Evolutionary conservation across 345 rosid species (phyloP), one percentile per base, ranked within the genome.

Genomic region (Passiflora organensis): DNA sequence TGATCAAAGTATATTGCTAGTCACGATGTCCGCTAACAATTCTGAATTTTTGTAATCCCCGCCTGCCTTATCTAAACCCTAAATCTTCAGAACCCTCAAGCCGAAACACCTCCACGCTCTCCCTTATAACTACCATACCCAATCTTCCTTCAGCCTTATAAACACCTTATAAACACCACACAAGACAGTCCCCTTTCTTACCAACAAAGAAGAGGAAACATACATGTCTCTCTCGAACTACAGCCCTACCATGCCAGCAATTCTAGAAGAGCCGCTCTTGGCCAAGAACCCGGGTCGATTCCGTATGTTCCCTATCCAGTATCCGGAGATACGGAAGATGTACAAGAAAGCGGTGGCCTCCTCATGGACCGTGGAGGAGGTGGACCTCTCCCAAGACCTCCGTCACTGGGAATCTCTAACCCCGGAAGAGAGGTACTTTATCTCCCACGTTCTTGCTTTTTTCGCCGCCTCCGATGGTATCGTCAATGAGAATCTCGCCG

Each of bases 361-460:
- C n/a, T n/a, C n/a, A n/a, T 93, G 99, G 95, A 93, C 97, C 1
- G 97, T 97, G 2, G 97, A 93, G 70, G 99, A 93, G 63, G 99
- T 93, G 22, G 99, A 93, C 43, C 81, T 93, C 48, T 93, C 99
- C 2, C 75, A 74, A 21, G 97, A 93, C 58, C 38, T 55, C 10
- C 82, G 86, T 25, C 87, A 86, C 59, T 89, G 99, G 99, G 95
- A 83, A 15, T 0, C 57, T 60, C 86, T 93, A 0, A 74, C 85
- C 44, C 49, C 78, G 51, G 96, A 69, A 11, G 97, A 93, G 61
- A 82, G 78, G 17, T 95, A 86, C 78, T 93, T 93, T 77, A 68
- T 93, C 61, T 75, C 74, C 32, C 99, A 93, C 68, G 89, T 93
- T 11, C 94, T 91, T 43, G 95, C 96, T 38, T 91, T 89, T 87